Evolutionary conservation across 768 basidiomycete species (phyloP), one percentile per base, ranked within the genome.

Genomic region (Mycena floridula): DNA sequence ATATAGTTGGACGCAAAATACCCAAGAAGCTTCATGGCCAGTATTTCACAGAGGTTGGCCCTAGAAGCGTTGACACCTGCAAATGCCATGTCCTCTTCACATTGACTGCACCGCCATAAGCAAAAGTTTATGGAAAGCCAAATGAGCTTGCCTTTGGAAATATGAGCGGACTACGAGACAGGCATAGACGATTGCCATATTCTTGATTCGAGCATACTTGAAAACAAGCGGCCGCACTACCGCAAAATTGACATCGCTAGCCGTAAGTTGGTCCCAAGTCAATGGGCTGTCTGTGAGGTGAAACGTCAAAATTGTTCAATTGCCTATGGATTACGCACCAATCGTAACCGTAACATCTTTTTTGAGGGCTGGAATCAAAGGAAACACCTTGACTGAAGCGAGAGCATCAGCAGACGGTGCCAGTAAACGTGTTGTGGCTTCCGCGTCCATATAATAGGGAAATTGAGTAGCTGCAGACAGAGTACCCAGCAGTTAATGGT

Each of bases 1-100:
- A 92, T 74, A 56, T 86, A 76, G 53, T 81, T 78, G 4, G 75
- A 74, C 1, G 87, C 82, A 55, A 88, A 93, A 25, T 74, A 73
- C 18, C 74, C 78, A 9, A 93, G 70, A 20, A 94, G 76, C 56
- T 96, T 96, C 69, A 90, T 81, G 7, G 94, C 91, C 16, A 96
- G 63, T 13, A 96, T 77, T 59, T 96, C 91, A 63, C 90, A 94
- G 8, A 94, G 72, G 24, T 73, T 81, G 4, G 91, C 93, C 30
- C 85, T 70, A 8, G 80, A 66, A 42, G 30, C 13, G 16, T 47
- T 51, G 13, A 53, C 41, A 13, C 75, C 79, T 7, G 89, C 76
- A 63, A 83, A 84, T 12, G 89, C 88, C 37, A 96, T 70, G 53
- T 93, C 82, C 3, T 72, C 69, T 21, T 79, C 79, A 3, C 81